phyloP scores from a whole-genome alignment of 805 yeast genomes.

The Metschnikowia gruessii region DNA sequence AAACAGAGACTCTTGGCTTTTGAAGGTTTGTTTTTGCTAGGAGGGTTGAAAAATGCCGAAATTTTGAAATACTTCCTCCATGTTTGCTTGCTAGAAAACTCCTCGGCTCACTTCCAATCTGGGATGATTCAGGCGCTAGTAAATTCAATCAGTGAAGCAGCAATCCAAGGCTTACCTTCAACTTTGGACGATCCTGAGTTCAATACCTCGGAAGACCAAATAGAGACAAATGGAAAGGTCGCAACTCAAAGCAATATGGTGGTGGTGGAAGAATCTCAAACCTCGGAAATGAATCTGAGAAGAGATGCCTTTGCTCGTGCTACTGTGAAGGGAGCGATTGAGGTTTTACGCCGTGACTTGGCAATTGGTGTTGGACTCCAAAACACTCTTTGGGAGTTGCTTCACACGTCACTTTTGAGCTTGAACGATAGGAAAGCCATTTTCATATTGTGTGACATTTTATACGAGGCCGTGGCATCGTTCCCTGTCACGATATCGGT shows the following conservation, averaged over 20 bases:
- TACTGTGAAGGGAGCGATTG: conserved; percentile 62
- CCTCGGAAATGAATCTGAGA: conserved; percentile 46
- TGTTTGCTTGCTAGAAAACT: conserved; percentile 48
- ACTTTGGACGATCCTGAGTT: conserved; percentile 67
- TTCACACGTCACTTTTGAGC: conserved; percentile 60
- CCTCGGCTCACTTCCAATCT: conserved; percentile 48
- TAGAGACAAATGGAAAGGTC: conserved; percentile 15
- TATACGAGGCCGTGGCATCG: conserved; percentile 60
- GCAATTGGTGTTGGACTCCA: conserved; percentile 56
- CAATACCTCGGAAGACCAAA: conserved; percentile 31
- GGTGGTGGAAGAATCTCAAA: conserved; percentile 54
- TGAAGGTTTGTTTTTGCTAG: conserved; percentile 63
- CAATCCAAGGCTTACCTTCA: conserved; percentile 58
- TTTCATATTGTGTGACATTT: conserved; percentile 61
- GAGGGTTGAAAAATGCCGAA: conserved; percentile 68
- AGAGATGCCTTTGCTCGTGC: conserved; percentile 65
- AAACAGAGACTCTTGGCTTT: conserved; percentile 68
- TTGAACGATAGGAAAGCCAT: conserved; percentile 59
- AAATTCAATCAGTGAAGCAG: conserved; percentile 60
- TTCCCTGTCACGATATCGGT: conserved; percentile 59
- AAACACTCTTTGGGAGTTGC: conserved; percentile 61
- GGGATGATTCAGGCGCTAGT: conserved; percentile 48
- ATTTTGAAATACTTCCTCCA: conserved; percentile 63
- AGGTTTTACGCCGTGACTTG: conserved; percentile 58
- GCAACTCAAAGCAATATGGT: conserved; percentile 37